Evolutionary conservation across 805 yeast genomes (phyloP), one percentile per base, ranked within the genome.

Genomic region (Sugiyamaella floridensis): DNA sequence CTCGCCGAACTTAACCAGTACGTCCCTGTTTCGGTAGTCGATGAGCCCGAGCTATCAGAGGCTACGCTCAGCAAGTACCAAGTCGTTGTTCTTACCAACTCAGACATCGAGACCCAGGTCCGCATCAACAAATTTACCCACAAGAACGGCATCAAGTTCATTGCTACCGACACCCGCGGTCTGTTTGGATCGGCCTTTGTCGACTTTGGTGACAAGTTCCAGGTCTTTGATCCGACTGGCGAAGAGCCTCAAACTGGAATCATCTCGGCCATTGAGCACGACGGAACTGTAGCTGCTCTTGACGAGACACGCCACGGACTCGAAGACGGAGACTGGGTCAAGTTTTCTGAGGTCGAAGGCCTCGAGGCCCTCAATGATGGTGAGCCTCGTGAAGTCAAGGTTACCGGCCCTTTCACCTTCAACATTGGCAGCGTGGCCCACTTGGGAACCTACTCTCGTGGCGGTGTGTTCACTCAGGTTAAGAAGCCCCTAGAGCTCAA

Each of bases 341-440:
- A 85, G 67, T 89, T 93, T 63, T 66, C 85, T 12, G 98, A 90
- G 70, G 84, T 90, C 40, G 79, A 83, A 64, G 98, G 98, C 41
- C 75, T 89, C 65, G 82, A 78, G 9, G 76, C 76, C 57, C 72
- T 89, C 57, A 87, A 90, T 67, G 83, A 82, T 60, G 95, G 92
- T 4, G 71, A 77, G 52, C 78, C 89, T 14, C 81, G 76, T 66
- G 85, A 86, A 65, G 80, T 93, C 50, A 85, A 82, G 64, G 97
- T 89, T 1, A 75, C 86, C 55, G 99, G 98, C 14, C 99, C 99
- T n/a, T 89, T 80, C 66, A 95, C 97, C 2, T 93, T 86, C 76
- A 82, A 80, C 65, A 80, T 92, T 54, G 81, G 78, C 14, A 65
- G 71, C 19, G 75, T 77, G 0, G 63, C 72, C 19, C 77, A 80